A percentile compares a stretch with the other conserved stretches of the same genome.
These are phyloP conservation scores for Clonostachys byssicola DNA, from an alignment of 2,329 filamentous ascomycete genomes.

Conservation along the genomic window DNA sequence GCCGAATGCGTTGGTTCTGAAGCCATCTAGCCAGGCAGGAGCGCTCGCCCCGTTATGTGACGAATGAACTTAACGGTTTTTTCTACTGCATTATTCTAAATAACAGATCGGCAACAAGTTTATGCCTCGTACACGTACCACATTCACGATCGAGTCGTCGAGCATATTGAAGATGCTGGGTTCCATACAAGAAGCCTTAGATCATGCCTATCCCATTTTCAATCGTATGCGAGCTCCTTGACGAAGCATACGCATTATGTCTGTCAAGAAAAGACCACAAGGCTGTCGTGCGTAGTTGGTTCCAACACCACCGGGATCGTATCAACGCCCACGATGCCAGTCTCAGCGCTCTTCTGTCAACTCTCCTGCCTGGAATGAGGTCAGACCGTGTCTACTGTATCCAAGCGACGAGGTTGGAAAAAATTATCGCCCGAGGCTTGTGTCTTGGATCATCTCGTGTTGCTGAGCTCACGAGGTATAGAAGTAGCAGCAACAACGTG, in stretches of 20 bases:
- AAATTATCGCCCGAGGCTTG: conserved; percentile 65
- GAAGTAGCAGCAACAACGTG: conserved; percentile 44
- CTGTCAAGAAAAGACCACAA: conserved; percentile 22
- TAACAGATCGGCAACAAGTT: too few species aligned
- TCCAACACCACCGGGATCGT: conserved; percentile 52
- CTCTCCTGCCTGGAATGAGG: conserved; percentile 70
- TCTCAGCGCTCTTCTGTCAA: conserved; percentile 65
- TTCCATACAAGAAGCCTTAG: background rate
- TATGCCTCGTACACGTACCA: too few species aligned
- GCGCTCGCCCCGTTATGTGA: too few species aligned
- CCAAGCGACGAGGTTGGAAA: conserved; percentile 56
- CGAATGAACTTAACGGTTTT: too few species aligned
- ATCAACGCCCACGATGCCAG: conserved; percentile 55
- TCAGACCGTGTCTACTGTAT: conserved; percentile 76
- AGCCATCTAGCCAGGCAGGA: too few species aligned
- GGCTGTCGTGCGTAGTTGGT: conserved; percentile 59
- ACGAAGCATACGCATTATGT: conserved; percentile 52
- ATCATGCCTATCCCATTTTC: conserved; percentile 55
- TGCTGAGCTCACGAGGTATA: conserved; percentile 60
- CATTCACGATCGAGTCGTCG: too few species aligned
- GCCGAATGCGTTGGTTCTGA: too few species aligned
- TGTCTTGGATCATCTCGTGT: conserved; percentile 58
- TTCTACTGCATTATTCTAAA: too few species aligned
- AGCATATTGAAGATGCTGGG: too few species aligned
- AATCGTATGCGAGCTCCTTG: conserved; percentile 70